A percentile compares a stretch with the other conserved stretches of the same genome.
Evolutionary conservation across 2,329 filamentous ascomycete genomes (phyloP).

Genomic region (Fusarium drepaniforme): DNA sequence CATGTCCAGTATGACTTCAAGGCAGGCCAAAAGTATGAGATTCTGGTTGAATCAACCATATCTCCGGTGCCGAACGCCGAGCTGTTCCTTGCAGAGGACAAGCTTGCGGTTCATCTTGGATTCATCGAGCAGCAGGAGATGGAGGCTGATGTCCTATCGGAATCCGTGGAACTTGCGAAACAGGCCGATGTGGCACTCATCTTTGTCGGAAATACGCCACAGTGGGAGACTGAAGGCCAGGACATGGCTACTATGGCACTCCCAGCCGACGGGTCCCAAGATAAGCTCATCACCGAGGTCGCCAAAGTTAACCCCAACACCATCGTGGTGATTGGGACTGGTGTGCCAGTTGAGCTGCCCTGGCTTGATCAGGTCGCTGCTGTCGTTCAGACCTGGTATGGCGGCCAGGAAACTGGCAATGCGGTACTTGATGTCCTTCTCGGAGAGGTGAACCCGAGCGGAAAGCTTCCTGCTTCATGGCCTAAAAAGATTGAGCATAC

Average conservation of each 20-base stretch:
- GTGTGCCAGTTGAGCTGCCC: neutral
- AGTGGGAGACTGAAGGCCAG: neutral
- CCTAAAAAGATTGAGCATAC: neutral
- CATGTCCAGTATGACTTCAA: neutral
- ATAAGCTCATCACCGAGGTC: neutral
- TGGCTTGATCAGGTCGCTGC: neutral
- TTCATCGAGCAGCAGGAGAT: neutral
- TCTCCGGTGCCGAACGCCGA: neutral
- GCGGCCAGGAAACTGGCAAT: neutral
- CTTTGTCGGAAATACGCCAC: neutral
- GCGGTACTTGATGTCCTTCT: neutral
- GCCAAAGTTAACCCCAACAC: neutral
- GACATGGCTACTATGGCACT: neutral
- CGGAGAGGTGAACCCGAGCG: neutral
- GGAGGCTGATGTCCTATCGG: neutral
- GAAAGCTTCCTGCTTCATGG: neutral
- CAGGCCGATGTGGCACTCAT: neutral
- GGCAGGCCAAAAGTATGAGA: neutral
- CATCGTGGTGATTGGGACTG: neutral
- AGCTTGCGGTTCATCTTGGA: neutral
- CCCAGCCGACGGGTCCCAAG: neutral
- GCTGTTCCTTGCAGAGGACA: neutral
- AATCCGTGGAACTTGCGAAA: neutral
- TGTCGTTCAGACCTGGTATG: neutral
- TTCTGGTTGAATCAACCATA: neutral